Evolutionary conservation across 2,329 filamentous ascomycete genomes (phyloP).

Genomic region (Fusarium avenaceum): DNA sequence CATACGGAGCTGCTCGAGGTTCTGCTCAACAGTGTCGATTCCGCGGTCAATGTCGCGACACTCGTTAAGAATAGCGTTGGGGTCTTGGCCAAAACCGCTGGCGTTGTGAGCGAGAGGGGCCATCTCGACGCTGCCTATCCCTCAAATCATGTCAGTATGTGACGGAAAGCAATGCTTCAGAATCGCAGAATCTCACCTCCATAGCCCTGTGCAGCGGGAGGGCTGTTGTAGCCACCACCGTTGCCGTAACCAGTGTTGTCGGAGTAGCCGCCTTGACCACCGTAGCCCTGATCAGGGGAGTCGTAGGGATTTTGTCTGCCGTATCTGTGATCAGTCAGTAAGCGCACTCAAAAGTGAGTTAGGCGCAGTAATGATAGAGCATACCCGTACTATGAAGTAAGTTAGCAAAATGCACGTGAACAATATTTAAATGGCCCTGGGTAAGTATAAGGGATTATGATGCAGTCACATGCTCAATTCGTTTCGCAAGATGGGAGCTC

Average conservation of each 20-base stretch:
- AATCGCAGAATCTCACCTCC: constrained; percentile 44
- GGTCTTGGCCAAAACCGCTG: constrained; percentile 64
- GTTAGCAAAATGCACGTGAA: constrained; percentile 1
- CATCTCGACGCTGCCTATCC: constrained; percentile 75
- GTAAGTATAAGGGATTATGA: neutral
- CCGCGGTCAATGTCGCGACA: constrained; percentile 84
- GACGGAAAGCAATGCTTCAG: neutral
- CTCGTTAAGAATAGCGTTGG: constrained; percentile 86
- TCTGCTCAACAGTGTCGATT: constrained; percentile 79
- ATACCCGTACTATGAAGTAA: constrained; percentile 66
- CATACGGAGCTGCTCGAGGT: constrained; percentile 78
- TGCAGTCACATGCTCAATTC: constrained; percentile 7
- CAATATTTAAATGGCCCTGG: neutral
- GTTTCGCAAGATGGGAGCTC: constrained; percentile 1
- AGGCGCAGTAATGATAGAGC: constrained; percentile 48
- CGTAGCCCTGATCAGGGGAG: constrained; percentile 59
- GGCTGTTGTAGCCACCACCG: constrained; percentile 45
- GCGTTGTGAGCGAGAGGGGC: constrained; percentile 70
- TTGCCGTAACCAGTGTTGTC: constrained; percentile 42
- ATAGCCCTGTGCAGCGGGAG: constrained; percentile 34
- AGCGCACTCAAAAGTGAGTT: constrained; percentile 6
- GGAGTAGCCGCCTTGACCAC: neutral
- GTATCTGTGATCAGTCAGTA: constrained; percentile 64
- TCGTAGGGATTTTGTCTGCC: constrained; percentile 71
- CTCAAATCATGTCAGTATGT: constrained; percentile 51